These are phyloP conservation scores for Ogataea naganishii DNA, from an alignment of 805 yeast genomes.

Conservation along the genomic window DNA sequence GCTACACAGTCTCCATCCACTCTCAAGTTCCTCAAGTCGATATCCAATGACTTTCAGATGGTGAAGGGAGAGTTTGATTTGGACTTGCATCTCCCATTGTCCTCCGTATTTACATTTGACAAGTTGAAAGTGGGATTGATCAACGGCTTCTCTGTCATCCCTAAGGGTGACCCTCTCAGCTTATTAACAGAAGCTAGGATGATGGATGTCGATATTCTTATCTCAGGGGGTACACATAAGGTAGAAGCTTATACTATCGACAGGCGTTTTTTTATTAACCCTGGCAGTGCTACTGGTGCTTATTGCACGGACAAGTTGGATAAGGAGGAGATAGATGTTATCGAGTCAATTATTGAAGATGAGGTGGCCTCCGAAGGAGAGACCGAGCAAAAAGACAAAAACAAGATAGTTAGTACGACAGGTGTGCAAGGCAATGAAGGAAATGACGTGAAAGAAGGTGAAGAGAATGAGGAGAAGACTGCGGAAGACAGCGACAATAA, in stretches of 20 bases:
- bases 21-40: slow-evolving; percentile 48
- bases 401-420: slow-evolving; percentile 10
- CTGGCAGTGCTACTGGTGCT: slow-evolving; percentile 97
- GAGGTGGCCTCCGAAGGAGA: slow-evolving; percentile 3
- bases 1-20: slow-evolving; percentile 61
- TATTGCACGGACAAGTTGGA: slow-evolving; percentile 56
- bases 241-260: slow-evolving; percentile 92
- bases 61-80: slow-evolving; percentile 81
- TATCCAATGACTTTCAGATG: slow-evolving; percentile 65
- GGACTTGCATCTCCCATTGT: slow-evolving; percentile 41
- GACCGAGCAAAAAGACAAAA: slow-evolving; percentile 9
- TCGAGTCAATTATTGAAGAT: slow-evolving; percentile 21
- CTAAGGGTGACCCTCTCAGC: slow-evolving; percentile 81
- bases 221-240: slow-evolving; percentile 90
- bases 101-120: slow-evolving; percentile 59
- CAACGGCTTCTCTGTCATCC: slow-evolving; percentile 77
- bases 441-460: no score
- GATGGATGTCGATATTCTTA: slow-evolving; percentile 81
- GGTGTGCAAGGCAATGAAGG: no score
- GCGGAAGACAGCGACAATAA: no score
- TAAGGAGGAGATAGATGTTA: slow-evolving; percentile 37
- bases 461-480: no score
- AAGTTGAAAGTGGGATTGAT: slow-evolving; percentile 74
- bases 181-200: slow-evolving; percentile 77
- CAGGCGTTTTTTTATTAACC: slow-evolving; percentile 89